Evolutionary conservation across 148 eudicot species (phyloP), one percentile per base, ranked within the genome.

Genomic region (Silene uniflora): DNA sequence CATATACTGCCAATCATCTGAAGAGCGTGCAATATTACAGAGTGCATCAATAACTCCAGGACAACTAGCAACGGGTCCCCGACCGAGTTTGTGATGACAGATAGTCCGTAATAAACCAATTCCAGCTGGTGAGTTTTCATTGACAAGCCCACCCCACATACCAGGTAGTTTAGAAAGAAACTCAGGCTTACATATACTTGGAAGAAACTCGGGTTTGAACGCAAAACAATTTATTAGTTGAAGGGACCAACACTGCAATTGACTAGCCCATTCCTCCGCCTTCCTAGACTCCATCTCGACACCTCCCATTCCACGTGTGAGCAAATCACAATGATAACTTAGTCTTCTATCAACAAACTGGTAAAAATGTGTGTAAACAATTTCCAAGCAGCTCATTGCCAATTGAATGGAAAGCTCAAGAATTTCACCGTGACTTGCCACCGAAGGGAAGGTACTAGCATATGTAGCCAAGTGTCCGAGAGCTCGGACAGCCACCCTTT

Each of bases 211-310:
- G 0, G 91, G 83, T 77, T 92, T 95, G 69, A 92, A 92, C 3
- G 99, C 97, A 79, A 95, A 95, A 75, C 97, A 95, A 83, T 92
- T 95, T 65, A 95, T 92, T 67, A 95, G 87, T 79, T 92, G 97
- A 77, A 95, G 94, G 44, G 99, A 95, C 99, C 97, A 95, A 77
- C 98, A 92, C 74, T 95, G 99, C 77, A 95, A 75, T 70, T 92
- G 99, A 82, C 99, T 92, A 78, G 99, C 99, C 99, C 99, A 95
- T 83, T 95, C 99, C 81, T 95, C 99, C 4, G 99, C 94, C 82
- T 95, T 95, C 81, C 99, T 90, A 0, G 97, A 92, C 83, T 95
- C 99, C 97, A 92, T 95, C 78, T 95, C 97, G 58, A 92, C 89
- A 56, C 99, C 99, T 16, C 99, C 99, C 97, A 95, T 92, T 39